A percentile compares a stretch with the other conserved stretches of the same genome.
These are phyloP conservation scores for Termitomyces sp. DNA, from an alignment of 768 basidiomycete genomes.

Conservation along the genomic window DNA sequence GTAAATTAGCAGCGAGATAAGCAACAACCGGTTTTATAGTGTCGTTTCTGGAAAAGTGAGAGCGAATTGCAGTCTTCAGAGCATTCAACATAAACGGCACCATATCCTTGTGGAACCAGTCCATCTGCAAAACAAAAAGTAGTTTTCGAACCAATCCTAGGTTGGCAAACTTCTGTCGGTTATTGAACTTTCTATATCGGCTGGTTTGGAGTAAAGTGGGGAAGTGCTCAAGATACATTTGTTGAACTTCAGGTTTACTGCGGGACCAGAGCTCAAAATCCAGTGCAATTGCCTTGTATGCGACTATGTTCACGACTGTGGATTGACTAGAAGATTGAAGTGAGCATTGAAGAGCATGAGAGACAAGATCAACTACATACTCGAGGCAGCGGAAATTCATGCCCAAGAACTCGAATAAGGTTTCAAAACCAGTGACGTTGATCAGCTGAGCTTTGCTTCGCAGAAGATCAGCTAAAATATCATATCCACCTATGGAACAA, in stretches of 20 bases:
- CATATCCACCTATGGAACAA: conserved; percentile 66
- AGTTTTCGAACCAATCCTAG: conserved; percentile 67
- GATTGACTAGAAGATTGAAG: conserved; percentile 48
- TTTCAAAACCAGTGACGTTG: conserved; percentile 77
- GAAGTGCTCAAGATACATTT: conserved; percentile 78
- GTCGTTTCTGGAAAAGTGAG: conserved; percentile 67
- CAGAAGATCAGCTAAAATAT: conserved; percentile 73
- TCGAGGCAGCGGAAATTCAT: conserved; percentile 78
- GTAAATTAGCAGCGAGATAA: conserved; percentile 77
- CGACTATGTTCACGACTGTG: conserved; percentile 75
- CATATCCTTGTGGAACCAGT: conserved; percentile 62
- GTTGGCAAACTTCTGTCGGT: conserved; percentile 66
- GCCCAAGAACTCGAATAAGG: conserved; percentile 81
- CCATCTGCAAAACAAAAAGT: conserved; percentile 76
- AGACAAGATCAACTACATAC: conserved; percentile 34
- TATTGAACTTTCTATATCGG: conserved; percentile 72
- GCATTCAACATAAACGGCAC: conserved; percentile 49
- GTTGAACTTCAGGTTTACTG: conserved; percentile 67
- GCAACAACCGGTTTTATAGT: conserved; percentile 82
- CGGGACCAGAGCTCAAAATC: conserved; percentile 89
- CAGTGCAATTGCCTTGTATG: conserved; percentile 78
- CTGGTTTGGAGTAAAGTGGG: conserved; percentile 65
- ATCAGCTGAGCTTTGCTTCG: conserved; percentile 67
- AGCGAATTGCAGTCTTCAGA: conserved; percentile 53
- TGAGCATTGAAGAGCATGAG: neutral